Base-by-base conservation (phyloP, 1,139 yeast species). In the Pichia sp. region DNA sequence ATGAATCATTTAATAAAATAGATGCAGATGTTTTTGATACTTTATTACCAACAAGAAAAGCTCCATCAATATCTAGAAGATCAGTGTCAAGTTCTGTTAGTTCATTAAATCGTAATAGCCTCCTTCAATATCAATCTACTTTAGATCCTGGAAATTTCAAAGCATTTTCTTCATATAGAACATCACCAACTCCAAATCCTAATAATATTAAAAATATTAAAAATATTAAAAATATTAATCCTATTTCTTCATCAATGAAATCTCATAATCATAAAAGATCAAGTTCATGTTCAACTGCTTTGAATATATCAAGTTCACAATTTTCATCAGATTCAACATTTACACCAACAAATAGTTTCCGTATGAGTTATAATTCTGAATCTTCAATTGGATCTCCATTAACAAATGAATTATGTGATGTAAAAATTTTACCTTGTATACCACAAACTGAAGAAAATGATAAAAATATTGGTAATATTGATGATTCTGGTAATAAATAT, bases 111-210 rank as follows among this genome's bases (percentile, higher is more conserved):
- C 30, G 11, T 16, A 27, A 6, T 16, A 16, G 3, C 3, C 20
- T 12, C 10, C 6, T 23, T 11, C 9, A 30, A 4, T 29, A 34
- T 8, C 28, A 29, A 34, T 9, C 30, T 7, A 34, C 42, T 12
- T 37, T 41, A 29, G 42, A 41, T 29, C 40, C 44, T 9, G 34
- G 22, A 5, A 35, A 41, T n/a, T 26, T 54, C 39, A 53, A 51
- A 40, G 59, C 58, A 4, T 46, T 55, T 33, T 57, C 61, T 6
- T 55, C 60, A 27, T 58, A 53, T 43, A 50, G 61, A 45, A 58
- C 61, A 2, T 48, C 56, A 5, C 60, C 62, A 33, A 47, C 59
- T 1, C 49, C 51, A 22, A 27, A 42, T 27, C 24, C 43, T 11
- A 30, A 37, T 2, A 25, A 20, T 6, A 22, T 20, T 16, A 16